Conservation (phyloP, 1,284 basidiomycete genomes). For the Lignosus rhinocerotis region DNA sequence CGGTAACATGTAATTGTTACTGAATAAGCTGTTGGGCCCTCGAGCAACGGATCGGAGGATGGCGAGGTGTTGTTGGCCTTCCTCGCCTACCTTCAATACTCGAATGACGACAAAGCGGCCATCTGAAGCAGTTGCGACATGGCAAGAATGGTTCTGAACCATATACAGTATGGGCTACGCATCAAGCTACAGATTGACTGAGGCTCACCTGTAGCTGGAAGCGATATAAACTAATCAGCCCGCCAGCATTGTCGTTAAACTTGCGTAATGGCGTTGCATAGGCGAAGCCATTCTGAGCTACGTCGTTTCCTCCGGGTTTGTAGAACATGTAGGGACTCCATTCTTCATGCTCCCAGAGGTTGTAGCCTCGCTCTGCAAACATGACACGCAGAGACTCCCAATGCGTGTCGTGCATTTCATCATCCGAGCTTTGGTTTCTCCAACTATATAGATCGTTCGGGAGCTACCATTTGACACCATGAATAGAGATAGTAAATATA, state of each 20-base stretch:
- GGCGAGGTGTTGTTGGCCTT: background rate
- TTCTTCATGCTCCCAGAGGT: too few species aligned
- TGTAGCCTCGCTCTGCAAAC: too few species aligned
- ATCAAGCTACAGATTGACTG: background rate
- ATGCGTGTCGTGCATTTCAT: too few species aligned
- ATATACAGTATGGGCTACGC: background rate
- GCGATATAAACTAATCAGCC: background rate
- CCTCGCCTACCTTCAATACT: background rate
- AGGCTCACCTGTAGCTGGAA: background rate
- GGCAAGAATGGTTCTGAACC: background rate
- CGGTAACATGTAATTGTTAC: slow-evolving; percentile 11
- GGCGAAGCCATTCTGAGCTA: background rate
- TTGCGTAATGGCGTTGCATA: background rate
- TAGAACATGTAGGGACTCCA: too few species aligned
- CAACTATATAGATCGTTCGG: too few species aligned
- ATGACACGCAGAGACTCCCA: too few species aligned
- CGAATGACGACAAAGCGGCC: background rate
- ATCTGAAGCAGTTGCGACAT: background rate
- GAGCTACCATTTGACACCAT: too few species aligned
- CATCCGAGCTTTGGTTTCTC: too few species aligned
- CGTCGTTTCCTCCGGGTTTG: too few species aligned
- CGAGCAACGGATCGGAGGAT: background rate
- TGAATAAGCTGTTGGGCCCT: background rate
- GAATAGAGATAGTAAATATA: too few species aligned
- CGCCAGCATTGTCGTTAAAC: background rate